Evolutionary conservation across 2,329 filamentous ascomycete species (phyloP), one percentile per base, ranked within the genome.

Genomic region (Tolypocladium capitatum): DNA sequence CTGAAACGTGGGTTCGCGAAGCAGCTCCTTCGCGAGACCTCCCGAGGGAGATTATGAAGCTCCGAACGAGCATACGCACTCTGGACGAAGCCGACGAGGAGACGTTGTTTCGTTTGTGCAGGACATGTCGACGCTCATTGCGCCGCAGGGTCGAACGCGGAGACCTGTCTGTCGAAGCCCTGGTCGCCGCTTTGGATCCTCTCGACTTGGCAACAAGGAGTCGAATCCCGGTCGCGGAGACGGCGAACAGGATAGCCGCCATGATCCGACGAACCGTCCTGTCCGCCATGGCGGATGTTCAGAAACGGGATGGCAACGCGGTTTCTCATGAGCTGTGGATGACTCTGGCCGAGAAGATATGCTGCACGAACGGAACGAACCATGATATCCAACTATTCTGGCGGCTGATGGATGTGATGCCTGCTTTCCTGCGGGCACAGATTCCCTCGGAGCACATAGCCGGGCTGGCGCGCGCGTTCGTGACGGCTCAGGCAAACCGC

Each of bases 251-350:
- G 21, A 46, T 55, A 3, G 24, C 49, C 28, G 50, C 52, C 43
- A 54, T 50, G 41, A 51, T 58, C 43, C 56, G 55, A 28, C 52
- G 52, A 43, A 50, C 35, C 14, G 35, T 58, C 14, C 32, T 58
- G 13, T 45, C 46, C 9, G 52, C 51, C 34, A 52, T 58, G 48
- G 38, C 24, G 7, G 38, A 51, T 36, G 50, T 41, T 5, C 49
- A 52, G 20, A 44, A 31, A n/a, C 24, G 34, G 30, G 28, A 43
- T 38, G 28, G 48, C 5, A n/a, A 30, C 14, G 47, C 45, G 3
- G 32, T 52, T 14, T n/a, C 51, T 16, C 16, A 45, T 5, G 43
- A 51, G 1, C 51, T 58, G 3, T 59, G 57, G 57, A 41, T 51
- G n/a, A 30, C 49, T 1, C 48, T 58, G 14, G 32, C 48, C 4